Evolutionary conservation across 106 monocot species (phyloP), one percentile per base, ranked within the genome.

Genomic region (Phalaenopsis equestris): DNA sequence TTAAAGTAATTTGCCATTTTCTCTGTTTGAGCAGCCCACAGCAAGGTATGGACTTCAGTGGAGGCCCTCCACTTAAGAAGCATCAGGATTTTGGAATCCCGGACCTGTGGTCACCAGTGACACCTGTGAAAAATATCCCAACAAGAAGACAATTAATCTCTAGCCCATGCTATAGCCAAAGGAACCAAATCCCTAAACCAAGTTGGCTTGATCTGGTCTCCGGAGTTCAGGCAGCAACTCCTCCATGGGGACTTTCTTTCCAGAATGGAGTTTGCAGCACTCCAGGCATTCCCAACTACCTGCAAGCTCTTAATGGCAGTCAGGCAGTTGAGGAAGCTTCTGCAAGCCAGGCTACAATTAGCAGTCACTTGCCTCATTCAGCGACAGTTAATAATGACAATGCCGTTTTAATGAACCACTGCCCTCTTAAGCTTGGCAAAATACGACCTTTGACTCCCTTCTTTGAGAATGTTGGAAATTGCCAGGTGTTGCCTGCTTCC

Each of bases 31-130:
- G 24, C 46, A 76, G 49, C 8, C 24, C 23, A 24, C 49, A 49
- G 24, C 76, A 43, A 42, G 49, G 46, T 48, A 76, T 76, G 76
- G 76, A 76, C 49, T 52, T 76, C 18, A 49, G 48, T 9, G 76
- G 76, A 47, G 76, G 48, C 17, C 49, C 76, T 23, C 74, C 43
- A 10, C 43, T 45, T 16, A 75, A 75, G 17, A 38, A 43, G n/a
- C 65, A 17, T n/a, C 58, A 43, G 43, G 79, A 79, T 42, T 46
- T 43, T n/a, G 67, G 18, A 42, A n/a, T 79, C 64, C 41, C 42
- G 38, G 79, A 64, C 38, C 6, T 45, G 36, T 79, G 79, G 79
- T 38, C 58, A 1, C 67, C 79, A 1, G 79, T 45, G 45, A 79
- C 79, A 10, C 58, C 67, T 5, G 14, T 46, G 16, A 79, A 43